Conservation (phyloP, 352 stramenopile genomes). For the Phytophthora sojae region DNA sequence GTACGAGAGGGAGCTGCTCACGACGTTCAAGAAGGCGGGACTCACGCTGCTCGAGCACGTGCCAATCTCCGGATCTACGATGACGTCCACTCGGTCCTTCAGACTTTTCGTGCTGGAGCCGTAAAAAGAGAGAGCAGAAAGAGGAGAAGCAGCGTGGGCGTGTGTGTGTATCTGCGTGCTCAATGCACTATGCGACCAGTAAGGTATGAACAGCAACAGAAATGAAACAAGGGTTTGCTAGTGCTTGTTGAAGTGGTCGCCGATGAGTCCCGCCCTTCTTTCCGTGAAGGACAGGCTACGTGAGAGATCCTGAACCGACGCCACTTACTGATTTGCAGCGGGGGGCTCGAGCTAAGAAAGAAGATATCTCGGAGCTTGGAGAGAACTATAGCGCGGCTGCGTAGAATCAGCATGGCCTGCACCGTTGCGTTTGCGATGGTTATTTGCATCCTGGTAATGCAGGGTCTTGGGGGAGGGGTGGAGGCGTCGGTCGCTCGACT, state of each 20-base stretch:
- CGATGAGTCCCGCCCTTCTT: background rate
- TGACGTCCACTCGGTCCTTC: conserved; percentile 70
- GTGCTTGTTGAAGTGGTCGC: background rate
- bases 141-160: background rate
- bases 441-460: conserved; percentile 18
- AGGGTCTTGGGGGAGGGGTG: conserved; percentile 13
- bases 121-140: conserved; percentile 15
- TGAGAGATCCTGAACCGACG: conserved; percentile 29
- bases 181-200: conserved; percentile 10
- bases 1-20: conserved; percentile 81
- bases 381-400: conserved; percentile 10
- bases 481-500: conserved; percentile 19
- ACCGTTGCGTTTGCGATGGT: background rate
- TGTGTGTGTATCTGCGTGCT: background rate
- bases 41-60: conserved; percentile 64
- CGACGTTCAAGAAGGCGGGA: conserved; percentile 69
- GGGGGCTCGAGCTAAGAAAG: background rate
- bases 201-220: background rate
- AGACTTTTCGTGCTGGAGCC: conserved; percentile 68
- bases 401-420: conserved; percentile 2
- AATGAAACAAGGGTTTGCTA: background rate
- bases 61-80: conserved; percentile 63
- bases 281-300: conserved; percentile 1
- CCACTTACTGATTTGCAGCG: conserved; percentile 25
- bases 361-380: conserved; percentile 19